Conservation (phyloP, 2,329 filamentous ascomycete genomes). For the Hypoxylon sp. region DNA sequence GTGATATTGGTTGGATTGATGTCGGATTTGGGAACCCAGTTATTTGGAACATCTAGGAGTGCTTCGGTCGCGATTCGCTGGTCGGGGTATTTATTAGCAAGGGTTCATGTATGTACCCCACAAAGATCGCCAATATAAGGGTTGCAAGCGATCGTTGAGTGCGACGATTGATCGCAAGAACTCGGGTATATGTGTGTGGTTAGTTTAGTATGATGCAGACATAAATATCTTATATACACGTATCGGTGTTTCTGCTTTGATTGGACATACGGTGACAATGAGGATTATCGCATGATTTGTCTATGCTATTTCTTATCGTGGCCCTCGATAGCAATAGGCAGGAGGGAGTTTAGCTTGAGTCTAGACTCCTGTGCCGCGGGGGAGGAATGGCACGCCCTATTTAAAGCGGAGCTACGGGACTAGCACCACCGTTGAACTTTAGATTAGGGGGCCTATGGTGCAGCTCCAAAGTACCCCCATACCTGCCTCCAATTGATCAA, state of each 20-base stretch:
- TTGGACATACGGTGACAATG: not conserved
- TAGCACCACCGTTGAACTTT: slow-evolving; percentile 16
- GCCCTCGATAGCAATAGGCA: slow-evolving; percentile 7
- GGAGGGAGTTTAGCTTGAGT: slow-evolving; percentile 8
- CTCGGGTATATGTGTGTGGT: not conserved
- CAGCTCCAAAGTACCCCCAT: not conserved
- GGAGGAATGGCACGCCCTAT: slow-evolving; percentile 14
- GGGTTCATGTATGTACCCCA: slow-evolving; percentile 39
- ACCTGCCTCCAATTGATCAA: not conserved
- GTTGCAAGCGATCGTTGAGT: slow-evolving; percentile 11
- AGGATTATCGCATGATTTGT: not conserved
- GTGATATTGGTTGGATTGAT: slow-evolving; percentile 11
- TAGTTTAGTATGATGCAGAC: not conserved
- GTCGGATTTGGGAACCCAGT: slow-evolving; percentile 11
- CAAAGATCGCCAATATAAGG: slow-evolving; percentile 35
- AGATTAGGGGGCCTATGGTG: not conserved
- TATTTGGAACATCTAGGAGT: not conserved
- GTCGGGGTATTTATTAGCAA: not conserved
- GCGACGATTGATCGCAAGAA: slow-evolving; percentile 13
- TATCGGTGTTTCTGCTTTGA: not conserved
- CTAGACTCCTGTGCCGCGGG: slow-evolving; percentile 22
- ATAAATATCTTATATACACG: not conserved
- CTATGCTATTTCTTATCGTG: slow-evolving; percentile 7
- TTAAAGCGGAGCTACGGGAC: slow-evolving; percentile 36
- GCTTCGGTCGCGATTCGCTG: slow-evolving; percentile 2